phyloP scores from a whole-genome alignment of 2,329 filamentous ascomycete species.

The Cordyceps cicadae region DNA sequence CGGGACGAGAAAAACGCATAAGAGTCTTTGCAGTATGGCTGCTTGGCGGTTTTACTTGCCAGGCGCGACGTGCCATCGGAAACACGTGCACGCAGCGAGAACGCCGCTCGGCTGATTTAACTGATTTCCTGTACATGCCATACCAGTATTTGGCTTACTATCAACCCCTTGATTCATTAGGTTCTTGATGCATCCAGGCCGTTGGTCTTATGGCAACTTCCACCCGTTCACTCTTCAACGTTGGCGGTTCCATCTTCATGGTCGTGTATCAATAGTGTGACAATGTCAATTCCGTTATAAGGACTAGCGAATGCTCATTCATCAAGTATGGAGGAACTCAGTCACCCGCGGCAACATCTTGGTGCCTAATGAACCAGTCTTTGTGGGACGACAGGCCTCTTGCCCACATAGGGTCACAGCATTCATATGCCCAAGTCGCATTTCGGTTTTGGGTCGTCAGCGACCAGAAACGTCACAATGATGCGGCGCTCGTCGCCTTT shows the following conservation, averaged over 20 bases:
- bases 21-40: not conserved
- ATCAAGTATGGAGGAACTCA: not conserved
- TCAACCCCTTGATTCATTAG: not conserved
- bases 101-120: not conserved
- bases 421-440: too few species aligned
- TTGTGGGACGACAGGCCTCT: too few species aligned
- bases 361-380: not conserved
- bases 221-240: not conserved
- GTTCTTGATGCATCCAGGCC: not conserved
- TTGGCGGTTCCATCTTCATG: not conserved
- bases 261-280: not conserved
- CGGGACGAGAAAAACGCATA: not conserved
- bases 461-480: too few species aligned
- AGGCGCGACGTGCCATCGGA: not conserved
- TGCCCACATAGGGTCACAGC: too few species aligned
- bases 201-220: not conserved
- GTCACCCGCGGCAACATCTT: not conserved
- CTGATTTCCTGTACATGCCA: not conserved
- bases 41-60: not conserved
- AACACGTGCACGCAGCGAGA: not conserved
- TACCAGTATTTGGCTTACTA: not conserved
- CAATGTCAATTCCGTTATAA: not conserved
- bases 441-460: too few species aligned
- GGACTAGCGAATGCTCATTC: not conserved
- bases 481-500: too few species aligned